These are phyloP conservation scores for Colletotrichum neosansevieriae DNA, from an alignment of 2,329 filamentous ascomycete species.

Conservation along the genomic window DNA sequence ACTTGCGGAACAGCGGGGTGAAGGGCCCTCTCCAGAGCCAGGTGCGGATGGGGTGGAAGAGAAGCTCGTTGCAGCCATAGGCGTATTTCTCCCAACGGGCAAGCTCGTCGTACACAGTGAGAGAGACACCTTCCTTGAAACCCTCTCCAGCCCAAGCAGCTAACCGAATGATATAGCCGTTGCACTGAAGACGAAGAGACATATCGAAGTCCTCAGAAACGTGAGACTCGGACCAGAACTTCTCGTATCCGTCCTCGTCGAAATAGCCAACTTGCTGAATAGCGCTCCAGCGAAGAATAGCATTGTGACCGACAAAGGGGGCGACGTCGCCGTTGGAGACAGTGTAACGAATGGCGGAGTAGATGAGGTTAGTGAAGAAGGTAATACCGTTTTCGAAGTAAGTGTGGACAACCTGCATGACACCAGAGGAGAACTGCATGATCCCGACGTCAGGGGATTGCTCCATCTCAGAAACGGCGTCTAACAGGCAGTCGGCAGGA, in stretches of 20 bases:
- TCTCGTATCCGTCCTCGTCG: conserved; percentile 79
- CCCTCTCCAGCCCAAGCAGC: conserved; percentile 80
- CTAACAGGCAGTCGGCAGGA: conserved; percentile 80
- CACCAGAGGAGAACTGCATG: conserved; percentile 81
- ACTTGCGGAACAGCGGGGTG: conserved; percentile 81
- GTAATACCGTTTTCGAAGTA: conserved; percentile 80
- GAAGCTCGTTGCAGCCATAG: conserved; percentile 84
- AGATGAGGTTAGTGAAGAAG: conserved; percentile 81
- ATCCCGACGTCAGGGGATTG: conserved; percentile 83
- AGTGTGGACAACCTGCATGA: conserved; percentile 82
- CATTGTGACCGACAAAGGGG: conserved; percentile 86
- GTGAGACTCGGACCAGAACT: conserved; percentile 85
- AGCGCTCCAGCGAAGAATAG: conserved; percentile 80
- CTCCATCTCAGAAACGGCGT: conserved; percentile 86
- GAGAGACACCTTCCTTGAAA: conserved; percentile 85
- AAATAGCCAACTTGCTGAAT: conserved; percentile 79
- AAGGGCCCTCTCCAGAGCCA: conserved; percentile 82
- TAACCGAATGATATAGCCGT: conserved; percentile 78
- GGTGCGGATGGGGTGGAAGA: conserved; percentile 81
- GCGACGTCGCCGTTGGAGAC: conserved; percentile 82
- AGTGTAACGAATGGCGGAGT: conserved; percentile 82
- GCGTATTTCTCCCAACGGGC: conserved; percentile 90
- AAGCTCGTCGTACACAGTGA: conserved; percentile 87
- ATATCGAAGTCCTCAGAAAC: conserved; percentile 88
- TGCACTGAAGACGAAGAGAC: conserved; percentile 80